Evolutionary conservation across 2,329 filamentous ascomycete species (phyloP), one percentile per base, ranked within the genome.

Genomic region (Fusarium bulbicola): DNA sequence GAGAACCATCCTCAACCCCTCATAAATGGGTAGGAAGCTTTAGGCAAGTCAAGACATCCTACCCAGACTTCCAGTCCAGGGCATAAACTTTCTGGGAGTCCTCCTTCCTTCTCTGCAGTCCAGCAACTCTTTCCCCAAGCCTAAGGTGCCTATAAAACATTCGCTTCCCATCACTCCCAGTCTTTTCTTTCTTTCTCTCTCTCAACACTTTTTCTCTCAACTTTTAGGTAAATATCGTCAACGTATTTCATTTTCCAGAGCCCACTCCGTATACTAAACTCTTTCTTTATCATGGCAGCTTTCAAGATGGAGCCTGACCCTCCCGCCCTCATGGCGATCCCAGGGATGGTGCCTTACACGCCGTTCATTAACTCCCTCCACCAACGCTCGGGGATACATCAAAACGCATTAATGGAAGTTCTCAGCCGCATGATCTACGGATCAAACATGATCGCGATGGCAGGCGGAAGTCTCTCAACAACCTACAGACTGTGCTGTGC

Each of bases 361-460:
- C 4, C 9, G 26, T 30, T 54, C 20, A 6, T n/a, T 11, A 30
- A 4, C 16, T 12, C 14, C 16, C 47, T 52, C 47, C 10, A 10
- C 9, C 11, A 3, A 20, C 7, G 7, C 11, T 14, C 14, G 13
- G 13, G 14, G 16, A 2, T 16, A 57, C 8, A 57, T 1, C 21
- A 14, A 14, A 9, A 15, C 18, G 24, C 4, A 14, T 4, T 54
- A 24, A 40, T 24, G 5, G 36, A 53, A 3, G 8, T 16, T 7
- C 37, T 67, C 11, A 32, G 28, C 8, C 49, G 30, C 11, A 67
- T 64, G 56, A 28, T 72, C 13, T 62, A 43, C 28, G 56, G 67
- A 18, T 70, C 69, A 18, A 70, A 67, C 24, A 63, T 67, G 63
- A 72, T 70, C 26, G 50, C 59, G 36, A 4, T 1, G 3, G 59